Evolutionary conservation across 2,329 filamentous ascomycete genomes (phyloP).

Genomic region (Exophiala dermatitidis): DNA sequence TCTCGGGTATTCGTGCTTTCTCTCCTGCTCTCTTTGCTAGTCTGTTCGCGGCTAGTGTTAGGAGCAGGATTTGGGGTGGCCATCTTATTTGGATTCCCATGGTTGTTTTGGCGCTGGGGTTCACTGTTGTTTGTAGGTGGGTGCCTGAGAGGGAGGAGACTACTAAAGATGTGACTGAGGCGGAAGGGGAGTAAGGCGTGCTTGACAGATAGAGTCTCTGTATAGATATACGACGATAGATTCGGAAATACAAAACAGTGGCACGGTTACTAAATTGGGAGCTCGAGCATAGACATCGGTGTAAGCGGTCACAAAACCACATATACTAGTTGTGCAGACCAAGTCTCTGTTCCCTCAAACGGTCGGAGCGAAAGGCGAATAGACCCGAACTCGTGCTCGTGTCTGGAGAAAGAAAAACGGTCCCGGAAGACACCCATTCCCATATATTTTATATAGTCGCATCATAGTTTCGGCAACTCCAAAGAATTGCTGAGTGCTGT

Average conservation of each 20-base stretch:
- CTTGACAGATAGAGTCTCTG: neutral
- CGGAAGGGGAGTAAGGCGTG: neutral
- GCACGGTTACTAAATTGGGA: too few species aligned
- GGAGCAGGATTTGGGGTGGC: conserved; percentile 54
- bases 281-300: too few species aligned
- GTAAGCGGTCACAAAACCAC: too few species aligned
- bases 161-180: neutral
- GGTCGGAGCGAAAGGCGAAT: too few species aligned
- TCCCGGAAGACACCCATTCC: too few species aligned
- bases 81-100: conserved; percentile 61
- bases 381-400: too few species aligned
- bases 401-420: too few species aligned
- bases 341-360: too few species aligned
- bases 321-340: too few species aligned
- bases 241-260: too few species aligned
- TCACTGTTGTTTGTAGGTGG: conserved; percentile 29
- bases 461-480: neutral
- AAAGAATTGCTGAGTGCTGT: too few species aligned
- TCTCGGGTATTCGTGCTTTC: conserved; percentile 57
- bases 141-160: conserved; percentile 8
- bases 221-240: neutral
- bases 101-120: conserved; percentile 33
- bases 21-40: conserved; percentile 59
- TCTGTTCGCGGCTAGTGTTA: conserved; percentile 61
- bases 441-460: too few species aligned